Conservation (phyloP, 352 stramenopile species). For the Phytophthora hybrid region DNA sequence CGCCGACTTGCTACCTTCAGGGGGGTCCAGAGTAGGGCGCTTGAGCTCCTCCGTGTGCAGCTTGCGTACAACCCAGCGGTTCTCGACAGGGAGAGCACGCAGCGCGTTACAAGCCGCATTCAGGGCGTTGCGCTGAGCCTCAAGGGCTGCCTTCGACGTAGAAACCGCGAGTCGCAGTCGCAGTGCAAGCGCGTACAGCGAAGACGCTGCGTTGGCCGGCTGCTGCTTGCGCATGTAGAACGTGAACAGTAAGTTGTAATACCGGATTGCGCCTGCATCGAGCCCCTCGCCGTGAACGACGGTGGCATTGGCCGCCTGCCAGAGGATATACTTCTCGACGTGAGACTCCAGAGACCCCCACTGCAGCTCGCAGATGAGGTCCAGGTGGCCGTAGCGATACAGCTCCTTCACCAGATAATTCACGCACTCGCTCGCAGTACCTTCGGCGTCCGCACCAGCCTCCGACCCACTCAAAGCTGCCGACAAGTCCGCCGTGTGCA, state of each 20-base stretch:
- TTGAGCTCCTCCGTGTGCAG: slow-evolving; percentile 67
- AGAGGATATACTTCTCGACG: slow-evolving; percentile 78
- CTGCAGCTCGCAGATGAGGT: slow-evolving; percentile 78
- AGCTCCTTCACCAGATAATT: slow-evolving; percentile 82
- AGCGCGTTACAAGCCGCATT: slow-evolving; percentile 60
- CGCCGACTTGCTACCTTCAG: slow-evolving; percentile 16
- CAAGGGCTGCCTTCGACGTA: slow-evolving; percentile 49
- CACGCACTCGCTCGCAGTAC: slow-evolving; percentile 70
- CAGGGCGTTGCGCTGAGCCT: slow-evolving; percentile 71
- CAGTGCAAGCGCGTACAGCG: slow-evolving; percentile 67
- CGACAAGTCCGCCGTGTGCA: slow-evolving; percentile 63
- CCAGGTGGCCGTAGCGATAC: slow-evolving; percentile 67
- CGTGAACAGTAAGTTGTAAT: slow-evolving; percentile 76
- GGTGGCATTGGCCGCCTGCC: slow-evolving; percentile 76
- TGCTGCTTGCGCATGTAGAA: slow-evolving; percentile 76
- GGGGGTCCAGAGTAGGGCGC: slow-evolving; percentile 6
- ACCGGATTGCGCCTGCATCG: slow-evolving; percentile 56
- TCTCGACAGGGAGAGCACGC: slow-evolving; percentile 47
- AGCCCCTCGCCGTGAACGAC: slow-evolving; percentile 48
- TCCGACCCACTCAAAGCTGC: slow-evolving; percentile 32
- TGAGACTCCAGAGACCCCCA: slow-evolving; percentile 67
- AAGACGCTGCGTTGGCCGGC: slow-evolving; percentile 64
- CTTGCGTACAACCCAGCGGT: slow-evolving; percentile 79
- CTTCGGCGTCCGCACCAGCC: slow-evolving; percentile 25
- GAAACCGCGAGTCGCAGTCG: slow-evolving; percentile 53